Evolutionary conservation across 164 flowering plant species (phyloP), one percentile per base, ranked within the genome.

Genomic region (Akebia trifoliata): DNA sequence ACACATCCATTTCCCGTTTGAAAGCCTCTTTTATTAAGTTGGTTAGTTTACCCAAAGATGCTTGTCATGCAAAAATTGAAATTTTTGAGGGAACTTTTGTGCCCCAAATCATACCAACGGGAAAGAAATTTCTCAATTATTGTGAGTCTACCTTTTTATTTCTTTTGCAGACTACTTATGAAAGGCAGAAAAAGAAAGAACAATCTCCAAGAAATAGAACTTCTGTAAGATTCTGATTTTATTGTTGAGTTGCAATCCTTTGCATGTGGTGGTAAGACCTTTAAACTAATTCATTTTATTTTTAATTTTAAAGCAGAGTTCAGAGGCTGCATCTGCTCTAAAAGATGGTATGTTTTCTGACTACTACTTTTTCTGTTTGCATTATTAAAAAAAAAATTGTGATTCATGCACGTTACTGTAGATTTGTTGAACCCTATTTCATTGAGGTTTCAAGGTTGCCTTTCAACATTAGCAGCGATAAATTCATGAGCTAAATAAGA

Each of bases 271-370:
- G 6, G 5, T 18, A 25, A 25, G n/a, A 26, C 4, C 31, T 24
- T 25, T n/a, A 14, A 4, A 22, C 44, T 59, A 47, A 35, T 35
- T 17, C 21, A 35, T 9, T 7, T 40, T 10, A 47, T 59, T 52
- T 21, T 39, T n/a, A 20, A 26, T 60, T 53, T 50, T 21, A 38
- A 44, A 64, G 66, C 78, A 78, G 86, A 77, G 64, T 2, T 59
- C 57, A 28, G 78, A 66, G 45, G 65, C 70, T 14, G 47, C 39
- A 20, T 61, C 79, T 48, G 64, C 69, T 52, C 60, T 79, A 15
- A 75, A 73, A 46, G 88, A 85, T 51, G 90, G 90, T 84, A 69
- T 6, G 75, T 11, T 18, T 9, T 45, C 22, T 45, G 26, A 12
- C 36, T 37, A 21, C 22, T 44, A 8, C 9, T 8, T 10, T 29